These are phyloP conservation scores for Neurospora sp. DNA, from an alignment of 495 filamentous ascomycete genomes.

Conservation along the genomic window DNA sequence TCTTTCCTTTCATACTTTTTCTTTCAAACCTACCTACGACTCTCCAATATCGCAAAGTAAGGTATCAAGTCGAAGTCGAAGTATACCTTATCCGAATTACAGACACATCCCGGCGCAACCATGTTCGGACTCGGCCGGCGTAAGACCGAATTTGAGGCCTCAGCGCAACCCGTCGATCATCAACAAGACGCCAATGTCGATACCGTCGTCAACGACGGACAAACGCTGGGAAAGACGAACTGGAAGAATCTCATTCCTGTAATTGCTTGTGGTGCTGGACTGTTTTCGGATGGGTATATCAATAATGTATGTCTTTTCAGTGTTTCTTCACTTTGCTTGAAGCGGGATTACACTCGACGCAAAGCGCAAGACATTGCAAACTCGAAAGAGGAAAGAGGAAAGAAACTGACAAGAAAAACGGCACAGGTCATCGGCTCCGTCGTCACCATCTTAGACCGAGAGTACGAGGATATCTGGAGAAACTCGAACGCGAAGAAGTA, in stretches of 20 bases:
- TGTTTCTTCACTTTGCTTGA: not conserved
- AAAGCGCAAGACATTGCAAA: not conserved
- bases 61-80: not conserved
- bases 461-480: constrained; percentile 57
- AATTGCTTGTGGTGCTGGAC: constrained; percentile 77
- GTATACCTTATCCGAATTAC: not conserved
- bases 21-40: not conserved
- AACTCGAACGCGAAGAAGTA: constrained; percentile 57
- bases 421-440: constrained; percentile 71
- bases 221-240: not conserved
- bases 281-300: constrained; percentile 87
- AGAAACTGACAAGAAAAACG: not conserved
- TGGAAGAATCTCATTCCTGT: constrained; percentile 31
- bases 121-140: not conserved
- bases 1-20: not conserved
- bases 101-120: not conserved
- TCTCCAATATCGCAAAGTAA: not conserved
- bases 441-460: constrained; percentile 52
- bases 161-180: not conserved
- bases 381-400: too few relatives aligned
- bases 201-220: not conserved
- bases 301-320: constrained; percentile 47
- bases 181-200: not conserved
- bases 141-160: not conserved
- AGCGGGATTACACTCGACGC: not conserved